Base-by-base conservation (phyloP, 2,329 filamentous ascomycete species). In the Rachicladosporium sp. region DNA sequence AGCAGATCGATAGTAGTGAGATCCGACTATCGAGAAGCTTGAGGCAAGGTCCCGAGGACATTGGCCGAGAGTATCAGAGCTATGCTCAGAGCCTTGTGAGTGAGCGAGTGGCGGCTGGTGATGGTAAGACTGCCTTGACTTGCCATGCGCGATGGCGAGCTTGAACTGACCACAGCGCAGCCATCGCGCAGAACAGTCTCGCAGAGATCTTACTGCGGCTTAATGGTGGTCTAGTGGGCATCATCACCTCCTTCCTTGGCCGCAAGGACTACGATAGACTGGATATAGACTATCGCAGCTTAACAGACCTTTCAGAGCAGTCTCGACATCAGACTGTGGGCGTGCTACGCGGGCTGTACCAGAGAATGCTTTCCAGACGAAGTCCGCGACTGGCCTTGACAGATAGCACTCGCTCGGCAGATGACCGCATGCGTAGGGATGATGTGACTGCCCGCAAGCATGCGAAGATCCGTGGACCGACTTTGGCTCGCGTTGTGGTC, bases 171-270 rank as follows among this genome's bases (percentile, higher is more conserved):
- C 23, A 8, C 23, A 6, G 6, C 19, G 34, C 41, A 68, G 66
- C 61, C 33, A 62, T 63, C 39, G 66, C 65, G n/a, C 64, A 67
- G 42, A 60, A 60, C 3, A 62, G 60, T n/a, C 63, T 69, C 12
- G 61, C 63, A 10, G 63, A 63, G 43, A 63, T 65, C 11, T 47
- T 69, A 15, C 57, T 68, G 42, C 65, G 58, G 44, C 52, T 69
- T 21, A 69, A 69, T 44, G 64, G 63, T 11, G 65, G 66, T 31
- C 59, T 69, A 4, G 63, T 69, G 6, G 50, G 52, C 41, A 67
- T 69, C 47, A 67, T 69, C 38, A 54, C 63, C 13, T 51, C 62
- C 3, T 68, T 68, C 40, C 46, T 68, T 30, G 52, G 58, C 19
- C 53, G 56, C 42, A 58, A 61, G 41, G 47, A 55, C 9, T 59